These are phyloP conservation scores for Eragrostis tef DNA, from an alignment of 202 grass and related monocot species.

Conservation along the genomic window DNA sequence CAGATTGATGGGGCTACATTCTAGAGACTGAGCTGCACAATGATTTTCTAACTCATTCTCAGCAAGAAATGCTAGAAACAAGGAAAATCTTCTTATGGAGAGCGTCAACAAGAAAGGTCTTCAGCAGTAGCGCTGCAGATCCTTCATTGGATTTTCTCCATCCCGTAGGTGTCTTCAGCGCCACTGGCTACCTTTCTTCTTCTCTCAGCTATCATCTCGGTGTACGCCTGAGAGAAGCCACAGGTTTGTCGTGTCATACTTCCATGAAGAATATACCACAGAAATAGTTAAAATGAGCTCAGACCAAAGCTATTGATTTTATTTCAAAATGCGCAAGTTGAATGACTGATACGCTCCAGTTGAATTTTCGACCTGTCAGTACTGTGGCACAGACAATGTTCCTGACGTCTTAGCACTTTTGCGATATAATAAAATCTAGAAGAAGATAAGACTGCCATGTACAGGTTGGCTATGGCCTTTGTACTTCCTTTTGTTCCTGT, in stretches of 20 bases:
- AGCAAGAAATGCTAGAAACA: neutral
- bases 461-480: too few species aligned
- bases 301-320: neutral
- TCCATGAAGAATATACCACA: neutral
- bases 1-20: conserved; percentile 15
- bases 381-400: neutral
- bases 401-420: neutral
- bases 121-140: neutral
- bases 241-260: neutral
- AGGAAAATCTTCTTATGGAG: neutral
- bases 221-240: conserved; percentile 67
- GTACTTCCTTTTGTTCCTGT: too few species aligned
- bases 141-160: conserved; percentile 55
- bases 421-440: neutral
- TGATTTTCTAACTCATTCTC: conserved; percentile 27
- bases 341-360: neutral
- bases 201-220: conserved; percentile 86
- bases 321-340: neutral
- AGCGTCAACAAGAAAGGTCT: neutral
- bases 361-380: neutral
- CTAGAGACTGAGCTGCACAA: neutral
- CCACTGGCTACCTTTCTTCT: conserved; percentile 76
- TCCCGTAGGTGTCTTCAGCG: conserved; percentile 88
- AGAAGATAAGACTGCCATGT: too few species aligned
- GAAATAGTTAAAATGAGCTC: neutral